Base-by-base conservation (phyloP, 2,329 filamentous ascomycete genomes). In the Elsinoe australis region DNA sequence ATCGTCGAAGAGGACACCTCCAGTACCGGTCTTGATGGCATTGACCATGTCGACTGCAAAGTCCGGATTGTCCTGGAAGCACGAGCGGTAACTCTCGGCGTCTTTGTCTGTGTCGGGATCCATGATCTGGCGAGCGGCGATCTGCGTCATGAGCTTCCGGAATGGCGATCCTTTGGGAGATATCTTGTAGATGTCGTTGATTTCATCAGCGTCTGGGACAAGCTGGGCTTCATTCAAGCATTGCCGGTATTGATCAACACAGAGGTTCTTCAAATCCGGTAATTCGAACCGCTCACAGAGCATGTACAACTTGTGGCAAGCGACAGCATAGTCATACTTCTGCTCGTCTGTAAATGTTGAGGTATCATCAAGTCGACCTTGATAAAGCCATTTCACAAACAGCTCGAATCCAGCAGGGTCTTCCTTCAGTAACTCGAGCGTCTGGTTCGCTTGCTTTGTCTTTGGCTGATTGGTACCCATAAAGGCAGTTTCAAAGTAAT, bases 121-220 rank as follows among this genome's bases (percentile, higher is more conserved):
- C 73, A 77, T 76, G 52, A 76, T 74, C 60, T 77, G 74, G 19
- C 74, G 64, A 3, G 74, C 74, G n/a, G 73, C 73, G 39, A 77
- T 76, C 52, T 67, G 64, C 47, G 70, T 69, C 67, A 76, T 71
- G 15, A 76, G 62, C 22, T 59, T 64, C 28, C 72, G 64, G 56
- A 76, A 76, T 1, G 72, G 71, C 47, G 70, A 74, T 3, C 59
- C 62, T 2, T 54, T 45, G 3, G 68, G 66, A 24, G 68, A 71
- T 42, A 64, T 62, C 44, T 70, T 67, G 58, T 76, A 76, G 17
- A 77, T 73, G 5, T 71, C 69, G 51, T 72, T 68, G 53, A 76
- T 73, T 59, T 77, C 74, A 28, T 74, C 71, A 7, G 73, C 66
- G 52, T 75, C 73, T 1, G 74, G 74, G 0, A 77, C 74, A 5